Conservation (phyloP, 2,329 filamentous ascomycete genomes). For the Colletotrichum lindemuthianum region DNA sequence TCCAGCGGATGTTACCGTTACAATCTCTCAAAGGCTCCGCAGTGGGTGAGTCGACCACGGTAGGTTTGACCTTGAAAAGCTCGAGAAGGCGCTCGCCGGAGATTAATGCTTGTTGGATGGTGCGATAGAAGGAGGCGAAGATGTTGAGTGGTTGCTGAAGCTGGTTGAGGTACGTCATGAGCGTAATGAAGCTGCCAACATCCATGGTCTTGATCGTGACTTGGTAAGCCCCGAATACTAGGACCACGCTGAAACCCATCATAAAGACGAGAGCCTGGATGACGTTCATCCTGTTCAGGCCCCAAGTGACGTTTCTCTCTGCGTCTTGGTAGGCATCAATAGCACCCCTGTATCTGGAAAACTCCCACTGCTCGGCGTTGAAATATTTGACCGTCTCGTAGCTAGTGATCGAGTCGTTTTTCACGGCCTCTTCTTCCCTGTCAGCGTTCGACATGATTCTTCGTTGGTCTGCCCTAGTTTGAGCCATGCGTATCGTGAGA, state of each 20-base stretch:
- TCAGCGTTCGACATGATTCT: conserved; percentile 95
- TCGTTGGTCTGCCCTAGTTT: conserved; percentile 89
- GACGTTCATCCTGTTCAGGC: conserved; percentile 83
- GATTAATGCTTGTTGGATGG: conserved; percentile 96
- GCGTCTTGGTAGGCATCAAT: conserved; percentile 77
- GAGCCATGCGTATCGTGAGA: conserved; percentile 94
- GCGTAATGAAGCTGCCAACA: conserved; percentile 77
- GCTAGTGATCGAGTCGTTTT: conserved; percentile 98
- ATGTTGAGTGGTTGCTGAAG: conserved; percentile 85
- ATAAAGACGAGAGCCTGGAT: conserved; percentile 85
- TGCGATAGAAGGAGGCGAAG: conserved; percentile 94
- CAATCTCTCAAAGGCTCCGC: conserved; percentile 74
- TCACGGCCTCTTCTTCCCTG: conserved; percentile 94
- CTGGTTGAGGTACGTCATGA: conserved; percentile 83
- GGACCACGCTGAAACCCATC: conserved; percentile 75
- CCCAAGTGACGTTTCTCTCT: conserved; percentile 80
- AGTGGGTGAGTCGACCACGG: conserved; percentile 80
- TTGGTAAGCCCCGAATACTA: conserved; percentile 81
- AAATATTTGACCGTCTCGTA: conserved; percentile 97
- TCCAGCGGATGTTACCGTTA: conserved; percentile 84
- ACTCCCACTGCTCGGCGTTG: conserved; percentile 85
- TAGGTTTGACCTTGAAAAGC: conserved; percentile 95
- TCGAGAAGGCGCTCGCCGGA: conserved; percentile 95
- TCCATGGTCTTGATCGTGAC: conserved; percentile 72
- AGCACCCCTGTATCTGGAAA: conserved; percentile 75